phyloP scores from a whole-genome alignment of 2,329 filamentous ascomycete species.

The Sarocladiaceae sp. region DNA sequence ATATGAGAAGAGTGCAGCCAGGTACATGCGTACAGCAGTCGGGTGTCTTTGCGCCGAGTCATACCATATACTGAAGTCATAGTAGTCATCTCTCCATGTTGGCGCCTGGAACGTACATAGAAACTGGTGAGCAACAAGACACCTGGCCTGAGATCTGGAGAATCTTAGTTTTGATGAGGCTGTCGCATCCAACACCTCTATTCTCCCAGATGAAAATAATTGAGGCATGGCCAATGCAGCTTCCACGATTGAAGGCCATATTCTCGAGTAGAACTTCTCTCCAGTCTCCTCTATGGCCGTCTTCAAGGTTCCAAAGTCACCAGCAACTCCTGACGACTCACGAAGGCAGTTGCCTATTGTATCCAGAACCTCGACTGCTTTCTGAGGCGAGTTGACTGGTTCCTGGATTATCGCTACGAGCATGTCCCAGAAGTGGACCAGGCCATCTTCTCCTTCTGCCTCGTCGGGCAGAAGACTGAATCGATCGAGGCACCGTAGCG shows the following conservation, averaged over 20 bases:
- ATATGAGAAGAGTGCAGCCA: conserved; percentile 21
- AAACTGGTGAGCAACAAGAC: conserved; percentile 26
- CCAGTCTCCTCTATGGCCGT: conserved; percentile 4
- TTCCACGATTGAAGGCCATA: conserved; percentile 20
- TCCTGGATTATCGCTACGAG: conserved; percentile 17
- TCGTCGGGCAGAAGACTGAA: conserved; percentile 21
- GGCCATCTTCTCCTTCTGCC: conserved; percentile 17
- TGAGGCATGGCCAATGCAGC: conserved; percentile 16
- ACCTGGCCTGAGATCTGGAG: conserved; percentile 20
- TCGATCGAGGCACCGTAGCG: conserved; percentile 23
- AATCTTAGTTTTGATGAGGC: conserved; percentile 14
- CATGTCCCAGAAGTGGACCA: conserved; percentile 20
- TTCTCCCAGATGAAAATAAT: conserved; percentile 15
- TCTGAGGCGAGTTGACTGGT: conserved; percentile 8
- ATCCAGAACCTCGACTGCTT: conserved; percentile 21
- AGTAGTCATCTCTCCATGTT: conserved; percentile 19
- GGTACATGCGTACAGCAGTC: conserved; percentile 22
- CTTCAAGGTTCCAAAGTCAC: conserved; percentile 18
- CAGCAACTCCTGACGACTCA: conserved; percentile 13
- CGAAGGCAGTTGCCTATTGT: conserved; percentile 19
- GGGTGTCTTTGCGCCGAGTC: conserved; percentile 23
- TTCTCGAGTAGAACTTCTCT: conserved; percentile 11
- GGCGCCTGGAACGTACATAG: conserved; percentile 19
- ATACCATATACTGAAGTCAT: conserved; percentile 29
- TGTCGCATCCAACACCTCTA: conserved; percentile 16